phyloP scores from a whole-genome alignment of 768 basidiomycete genomes.

The Hypholoma sublateritium region DNA sequence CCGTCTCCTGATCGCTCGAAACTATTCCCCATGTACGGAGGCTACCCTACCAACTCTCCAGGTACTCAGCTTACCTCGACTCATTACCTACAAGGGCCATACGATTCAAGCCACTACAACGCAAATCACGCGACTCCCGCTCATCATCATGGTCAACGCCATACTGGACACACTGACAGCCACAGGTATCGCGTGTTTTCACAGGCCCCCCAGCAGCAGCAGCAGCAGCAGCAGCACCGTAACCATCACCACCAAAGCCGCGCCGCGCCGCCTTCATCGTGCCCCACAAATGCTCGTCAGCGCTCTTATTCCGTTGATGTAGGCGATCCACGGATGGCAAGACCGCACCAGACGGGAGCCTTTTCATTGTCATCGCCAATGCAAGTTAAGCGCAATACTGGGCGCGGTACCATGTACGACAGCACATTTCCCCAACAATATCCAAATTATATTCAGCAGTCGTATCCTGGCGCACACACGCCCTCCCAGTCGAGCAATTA shows the following conservation, averaged over 20 bases:
- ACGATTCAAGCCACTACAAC: not conserved
- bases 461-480: too few species aligned
- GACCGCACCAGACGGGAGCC: not conserved
- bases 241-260: not conserved
- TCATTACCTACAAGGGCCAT: too few species aligned
- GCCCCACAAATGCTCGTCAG: not conserved
- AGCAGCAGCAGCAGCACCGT: too few species aligned
- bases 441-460: too few species aligned
- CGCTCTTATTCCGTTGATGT: slow-evolving; percentile 2
- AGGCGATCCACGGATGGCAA: not conserved
- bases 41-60: too few species aligned
- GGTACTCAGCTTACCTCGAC: too few species aligned
- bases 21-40: too few species aligned
- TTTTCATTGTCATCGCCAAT: too few species aligned
- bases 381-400: not conserved
- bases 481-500: not conserved
- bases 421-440: too few species aligned
- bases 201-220: not conserved
- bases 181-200: not conserved
- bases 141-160: not conserved
- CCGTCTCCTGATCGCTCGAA: not conserved
- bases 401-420: not conserved
- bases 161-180: not conserved
- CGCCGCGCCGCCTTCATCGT: not conserved
- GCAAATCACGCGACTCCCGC: not conserved